Base-by-base conservation (phyloP, 2,329 filamentous ascomycete genomes). In the Ceratocystis ficicola region DNA sequence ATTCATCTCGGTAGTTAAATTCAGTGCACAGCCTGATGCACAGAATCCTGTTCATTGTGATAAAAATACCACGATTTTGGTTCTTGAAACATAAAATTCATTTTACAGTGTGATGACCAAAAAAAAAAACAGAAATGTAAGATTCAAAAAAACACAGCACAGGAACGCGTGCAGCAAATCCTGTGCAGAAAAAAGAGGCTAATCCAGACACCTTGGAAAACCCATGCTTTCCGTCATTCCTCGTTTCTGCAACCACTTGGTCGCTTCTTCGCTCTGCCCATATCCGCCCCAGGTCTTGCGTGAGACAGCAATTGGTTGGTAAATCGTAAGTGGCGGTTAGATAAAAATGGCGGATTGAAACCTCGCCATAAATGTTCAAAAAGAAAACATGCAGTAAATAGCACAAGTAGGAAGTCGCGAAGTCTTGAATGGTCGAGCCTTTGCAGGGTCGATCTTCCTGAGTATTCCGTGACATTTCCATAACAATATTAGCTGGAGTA, bases 71-170 rank as follows among this genome's bases (percentile, higher is more conserved):
- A 28, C 12, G 10, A 12, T 52, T 1, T 52, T 28, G 48, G 28
- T 7, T 25, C 10, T 25, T 25, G 10, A 20, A 3, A 57, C 25
- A n/a, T 30, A 20, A 22, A 57, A 8, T 5, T n/a, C 10, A 32
- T n/a, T 30, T 57, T 36, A 59, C 55, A 32, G 10, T 6, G 7
- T 41, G 15, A 36, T 8, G 36, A 36, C 30, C 12, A 67, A 62
- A 65, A 63, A 67, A 67, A 67, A 63, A 65, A 48, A 36, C 48
- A 60, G 44, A 10, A 67, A 68, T 61, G 44, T 41, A 44, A 68
- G 57, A 67, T 68, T 67, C 55, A 65, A 68, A 63, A 63, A 64
- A 64, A 65, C 65, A 68, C 60, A 66, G 50, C 52, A 62, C 63
- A 64, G 62, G 28, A 22, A 32, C 20, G 15, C 48, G 52, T 57